These are phyloP conservation scores for Ilyonectria robusta DNA, from an alignment of 2,329 filamentous ascomycete genomes.

Conservation along the genomic window DNA sequence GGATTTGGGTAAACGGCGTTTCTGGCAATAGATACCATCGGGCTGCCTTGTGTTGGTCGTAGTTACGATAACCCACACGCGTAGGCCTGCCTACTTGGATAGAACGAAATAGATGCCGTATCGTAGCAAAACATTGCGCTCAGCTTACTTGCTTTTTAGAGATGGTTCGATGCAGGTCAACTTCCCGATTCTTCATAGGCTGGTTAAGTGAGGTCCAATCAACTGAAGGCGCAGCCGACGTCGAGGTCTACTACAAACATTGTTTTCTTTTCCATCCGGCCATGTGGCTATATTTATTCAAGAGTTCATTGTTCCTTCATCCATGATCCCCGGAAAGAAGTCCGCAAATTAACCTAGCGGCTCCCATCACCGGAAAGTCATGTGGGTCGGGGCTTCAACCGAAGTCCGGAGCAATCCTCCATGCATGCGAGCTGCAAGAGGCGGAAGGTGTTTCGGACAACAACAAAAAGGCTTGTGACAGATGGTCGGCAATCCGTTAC, in stretches of 20 bases:
- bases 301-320: conserved; percentile 11
- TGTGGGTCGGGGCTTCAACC: conserved; percentile 19
- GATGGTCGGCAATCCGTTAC: background rate
- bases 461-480: conserved; percentile 7
- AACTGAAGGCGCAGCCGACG: background rate
- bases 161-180: conserved; percentile 10
- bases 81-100: conserved; percentile 17
- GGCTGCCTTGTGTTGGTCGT: background rate
- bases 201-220: background rate
- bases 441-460: conserved; percentile 8
- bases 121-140: background rate
- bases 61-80: background rate
- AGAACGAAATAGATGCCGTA: conserved; percentile 20
- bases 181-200: conserved; percentile 10
- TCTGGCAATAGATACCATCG: conserved; percentile 15
- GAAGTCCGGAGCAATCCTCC: background rate
- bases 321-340: conserved; percentile 29
- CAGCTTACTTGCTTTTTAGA: conserved; percentile 13
- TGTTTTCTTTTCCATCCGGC: conserved; percentile 15
- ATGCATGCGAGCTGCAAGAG: background rate
- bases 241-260: background rate
- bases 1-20: conserved; percentile 24
- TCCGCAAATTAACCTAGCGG: conserved; percentile 26
- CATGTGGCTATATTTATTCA: conserved; percentile 3
- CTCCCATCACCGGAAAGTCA: background rate